These are phyloP conservation scores for Clonostachys sp. DNA, from an alignment of 2,329 filamentous ascomycete species.

Conservation along the genomic window DNA sequence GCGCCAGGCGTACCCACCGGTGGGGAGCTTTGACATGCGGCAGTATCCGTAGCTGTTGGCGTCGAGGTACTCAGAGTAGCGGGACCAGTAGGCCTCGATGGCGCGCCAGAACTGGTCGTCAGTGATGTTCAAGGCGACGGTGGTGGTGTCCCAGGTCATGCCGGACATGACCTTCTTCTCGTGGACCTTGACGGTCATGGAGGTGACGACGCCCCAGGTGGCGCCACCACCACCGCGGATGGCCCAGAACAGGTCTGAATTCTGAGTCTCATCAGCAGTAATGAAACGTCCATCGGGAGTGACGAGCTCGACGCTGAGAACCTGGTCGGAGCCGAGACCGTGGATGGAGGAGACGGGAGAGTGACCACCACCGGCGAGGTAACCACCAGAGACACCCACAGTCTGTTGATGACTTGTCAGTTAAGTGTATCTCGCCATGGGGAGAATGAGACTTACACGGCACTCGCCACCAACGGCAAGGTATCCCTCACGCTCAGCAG, in stretches of 20 bases:
- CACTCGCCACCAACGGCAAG: conserved; percentile 50
- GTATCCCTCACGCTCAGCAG: conserved; percentile 37
- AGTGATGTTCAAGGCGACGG: conserved; percentile 16
- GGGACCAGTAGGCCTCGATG: conserved; percentile 20
- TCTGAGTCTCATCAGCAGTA: conserved; percentile 28
- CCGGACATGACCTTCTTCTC: conserved; percentile 22
- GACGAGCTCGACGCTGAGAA: conserved; percentile 43
- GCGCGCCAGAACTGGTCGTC: conserved; percentile 23
- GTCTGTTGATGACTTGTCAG: conserved; percentile 4
- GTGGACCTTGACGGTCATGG: conserved; percentile 24
- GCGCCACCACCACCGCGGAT: conserved; percentile 37
- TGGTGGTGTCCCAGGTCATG: conserved; percentile 26
- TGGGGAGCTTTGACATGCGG: conserved; percentile 6
- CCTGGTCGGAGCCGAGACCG: conserved; percentile 39
- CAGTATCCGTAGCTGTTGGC: conserved; percentile 19
- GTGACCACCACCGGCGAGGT: conserved; percentile 38
- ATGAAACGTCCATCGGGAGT: conserved; percentile 35
- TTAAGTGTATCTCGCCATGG: neutral
- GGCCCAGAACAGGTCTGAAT: conserved; percentile 45
- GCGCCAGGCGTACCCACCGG: conserved; percentile 15
- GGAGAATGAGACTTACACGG: conserved; percentile 11
- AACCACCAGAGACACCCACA: conserved; percentile 19
- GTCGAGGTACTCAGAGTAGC: conserved; percentile 19
- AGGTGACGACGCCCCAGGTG: conserved; percentile 35
- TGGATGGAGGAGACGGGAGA: conserved; percentile 37